Evolutionary conservation across 1,284 basidiomycete genomes (phyloP), one percentile per base, ranked within the genome.

Genomic region (Boletus sp.): DNA sequence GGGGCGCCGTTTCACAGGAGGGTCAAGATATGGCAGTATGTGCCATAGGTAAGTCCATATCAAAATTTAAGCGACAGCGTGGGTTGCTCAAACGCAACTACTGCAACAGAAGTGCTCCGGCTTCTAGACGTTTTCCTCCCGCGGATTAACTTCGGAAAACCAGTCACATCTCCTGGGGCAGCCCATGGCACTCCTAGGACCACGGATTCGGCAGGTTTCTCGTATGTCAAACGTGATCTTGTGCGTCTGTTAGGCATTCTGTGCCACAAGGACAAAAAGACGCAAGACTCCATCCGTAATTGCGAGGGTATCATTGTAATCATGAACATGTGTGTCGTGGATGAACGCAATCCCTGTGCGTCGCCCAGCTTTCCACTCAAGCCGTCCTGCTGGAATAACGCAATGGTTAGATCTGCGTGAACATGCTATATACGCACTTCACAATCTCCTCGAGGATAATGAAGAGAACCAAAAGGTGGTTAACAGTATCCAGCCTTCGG

Each of bases 331-430:
- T 94, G 91, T 64, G 88, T 91, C 19, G 75, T 92, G 22, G 92
- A 96, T 64, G 91, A 94, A 58, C 71, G 84, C 49, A 95, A 94
- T 67, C 90, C 91, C 34, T 94, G 92, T 94, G 64, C 66, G 83
- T 77, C 52, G 70, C 64, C 10, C 42, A 51, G 22, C 20, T 50
- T 47, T 36, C 27, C 4, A 30, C 46, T 23, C 13, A 10, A 1
- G 25, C 34, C 7, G n/a, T 17, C 37, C 22, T 34, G 40, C 16
- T 16, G 32, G 51, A 41, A 50, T 57, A 35, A 50, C 23, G 7
- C 29, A 30, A 51, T 42, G 19, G 32, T 17, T 60, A 94, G 92
- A 91, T 69, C 71, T 96, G 39, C 82, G 91, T 32, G 93, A 95
- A 67, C 89, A 95, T 65, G 91, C 92, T 2, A 78, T 95, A 36